These are phyloP conservation scores for Aureobasidium pullulans DNA, from an alignment of 2,329 filamentous ascomycete genomes.

Conservation along the genomic window DNA sequence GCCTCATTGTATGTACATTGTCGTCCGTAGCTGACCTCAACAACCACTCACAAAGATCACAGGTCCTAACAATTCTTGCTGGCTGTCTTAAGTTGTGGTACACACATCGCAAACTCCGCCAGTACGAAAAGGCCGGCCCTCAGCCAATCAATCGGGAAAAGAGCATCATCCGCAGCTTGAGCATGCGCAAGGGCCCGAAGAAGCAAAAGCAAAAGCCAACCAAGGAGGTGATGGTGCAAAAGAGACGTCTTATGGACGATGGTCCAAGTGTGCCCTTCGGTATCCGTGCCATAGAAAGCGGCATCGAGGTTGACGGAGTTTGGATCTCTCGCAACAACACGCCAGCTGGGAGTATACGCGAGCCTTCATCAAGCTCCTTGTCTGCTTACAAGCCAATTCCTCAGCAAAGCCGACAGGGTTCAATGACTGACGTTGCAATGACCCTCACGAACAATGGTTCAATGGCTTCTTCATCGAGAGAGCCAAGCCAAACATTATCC, in stretches of 20 bases:
- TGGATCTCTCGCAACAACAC: slow-evolving; percentile 44
- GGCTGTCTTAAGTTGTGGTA: slow-evolving; percentile 59
- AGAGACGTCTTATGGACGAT: slow-evolving; percentile 36
- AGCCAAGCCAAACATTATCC: neutral
- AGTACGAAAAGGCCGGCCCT: slow-evolving; percentile 3
- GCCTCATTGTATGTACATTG: slow-evolving; percentile 51
- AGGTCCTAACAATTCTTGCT: slow-evolving; percentile 58
- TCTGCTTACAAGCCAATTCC: slow-evolving; percentile 15
- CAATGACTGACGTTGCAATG: neutral
- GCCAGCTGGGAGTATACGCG: slow-evolving; percentile 24
- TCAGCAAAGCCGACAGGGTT: slow-evolving; percentile 10
- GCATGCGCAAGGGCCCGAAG: slow-evolving; percentile 25
- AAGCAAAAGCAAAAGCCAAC: slow-evolving; percentile 21
- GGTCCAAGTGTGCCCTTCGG: slow-evolving; percentile 72
- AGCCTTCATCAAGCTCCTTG: slow-evolving; percentile 16
- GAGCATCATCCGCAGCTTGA: slow-evolving; percentile 16
- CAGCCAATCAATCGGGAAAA: slow-evolving; percentile 15
- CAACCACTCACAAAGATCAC: slow-evolving; percentile 7
- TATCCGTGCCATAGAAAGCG: slow-evolving; percentile 73
- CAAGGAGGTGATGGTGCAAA: slow-evolving; percentile 25
- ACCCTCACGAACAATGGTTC: slow-evolving; percentile 6
- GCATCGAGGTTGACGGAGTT: slow-evolving; percentile 77
- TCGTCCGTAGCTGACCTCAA: neutral
- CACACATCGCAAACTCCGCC: slow-evolving; percentile 33
- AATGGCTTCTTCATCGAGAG: neutral